Evolutionary conservation across 192 early-diverging fungal genomes (phyloP), one percentile per base, ranked within the genome.

Genomic region (Gryganskiella cystojenkinii): DNA sequence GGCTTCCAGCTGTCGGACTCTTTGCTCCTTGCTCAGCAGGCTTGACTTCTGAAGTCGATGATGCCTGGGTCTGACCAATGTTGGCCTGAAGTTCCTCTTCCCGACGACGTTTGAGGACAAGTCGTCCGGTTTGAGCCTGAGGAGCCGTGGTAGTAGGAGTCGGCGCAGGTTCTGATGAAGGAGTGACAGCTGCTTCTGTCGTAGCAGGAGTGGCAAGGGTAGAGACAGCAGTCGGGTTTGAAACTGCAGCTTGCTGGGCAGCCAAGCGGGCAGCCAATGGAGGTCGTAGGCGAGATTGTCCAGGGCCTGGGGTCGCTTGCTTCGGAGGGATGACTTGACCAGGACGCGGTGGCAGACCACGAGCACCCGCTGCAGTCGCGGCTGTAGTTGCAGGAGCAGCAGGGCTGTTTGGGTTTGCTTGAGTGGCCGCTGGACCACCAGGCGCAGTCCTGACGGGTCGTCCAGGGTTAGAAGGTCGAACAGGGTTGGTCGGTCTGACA

Each of bases 201-300:
- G 47, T 47, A 25, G 45, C 30, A 1, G 53, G 9, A 6, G 46
- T 25, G 3, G 44, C 52, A 4, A 57, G 17, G 40, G 60, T 6
- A 4, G 69, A 30, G 3, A 30, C 34, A 1, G 35, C 22, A 28
- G 43, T 20, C n/a, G n/a, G n/a, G 7, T 14, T 25, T 3, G 43
- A 11, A 9, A 15, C 42, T 28, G 60, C 45, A 14, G 43, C 44
- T 3, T n/a, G n/a, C n/a, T n/a, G n/a, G n/a, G 72, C 72, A 3
- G 72, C 72, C 25, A 42, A 20, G 27, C 72, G 72, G 1, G 65
- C 65, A 6, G 53, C 53, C 45, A 63, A 45, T 47, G 72, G 72
- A 43, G 72, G 72, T 50, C 72, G 44, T 15, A 76, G 53, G 17
- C 72, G 59, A 13, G 64, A 62, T 44, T 76, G 72, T 17, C 72